Conservation (phyloP, 495 filamentous ascomycete species). For the Acidomyces sp. region DNA sequence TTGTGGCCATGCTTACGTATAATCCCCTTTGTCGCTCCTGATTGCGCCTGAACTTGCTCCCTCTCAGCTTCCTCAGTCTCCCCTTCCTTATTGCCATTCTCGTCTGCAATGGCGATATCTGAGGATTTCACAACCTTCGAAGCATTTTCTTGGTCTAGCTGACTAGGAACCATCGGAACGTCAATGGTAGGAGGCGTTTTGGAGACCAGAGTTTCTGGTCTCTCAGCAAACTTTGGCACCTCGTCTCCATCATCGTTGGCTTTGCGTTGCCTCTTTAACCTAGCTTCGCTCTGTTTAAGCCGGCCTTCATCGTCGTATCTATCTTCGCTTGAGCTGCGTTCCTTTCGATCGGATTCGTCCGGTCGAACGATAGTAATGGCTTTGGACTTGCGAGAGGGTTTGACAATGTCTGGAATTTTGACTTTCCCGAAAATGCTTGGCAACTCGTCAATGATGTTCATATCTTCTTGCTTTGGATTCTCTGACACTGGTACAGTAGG, state of each 20-base stretch:
- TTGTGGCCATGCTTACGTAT: constrained; percentile 23
- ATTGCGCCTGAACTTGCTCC: neutral
- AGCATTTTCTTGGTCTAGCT: too few species aligned
- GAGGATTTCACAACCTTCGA: too few species aligned
- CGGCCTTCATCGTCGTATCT: constrained; percentile 39
- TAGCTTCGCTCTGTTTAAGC: constrained; percentile 39
- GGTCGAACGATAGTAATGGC: constrained; percentile 71
- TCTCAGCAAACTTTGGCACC: constrained; percentile 56
- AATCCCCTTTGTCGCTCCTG: neutral
- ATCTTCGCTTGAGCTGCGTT: constrained; percentile 25
- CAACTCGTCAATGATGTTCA: constrained; percentile 3
- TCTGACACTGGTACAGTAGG: constrained; percentile 72
- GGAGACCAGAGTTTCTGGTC: too few species aligned
- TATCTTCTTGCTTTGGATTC: constrained; percentile 15
- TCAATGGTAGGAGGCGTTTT: too few species aligned
- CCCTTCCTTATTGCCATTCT: neutral
- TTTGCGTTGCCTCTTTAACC: constrained; percentile 59
- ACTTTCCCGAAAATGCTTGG: constrained; percentile 55
- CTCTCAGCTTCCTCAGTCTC: neutral
- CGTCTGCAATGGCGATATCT: neutral
- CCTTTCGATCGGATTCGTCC: constrained; percentile 31
- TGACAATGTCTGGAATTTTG: constrained; percentile 47
- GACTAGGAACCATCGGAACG: too few species aligned
- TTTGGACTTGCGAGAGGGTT: constrained; percentile 57
- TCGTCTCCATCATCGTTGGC: constrained; percentile 47